phyloP scores from a whole-genome alignment of 1,284 basidiomycete species.

The Jaminaea rosea region DNA sequence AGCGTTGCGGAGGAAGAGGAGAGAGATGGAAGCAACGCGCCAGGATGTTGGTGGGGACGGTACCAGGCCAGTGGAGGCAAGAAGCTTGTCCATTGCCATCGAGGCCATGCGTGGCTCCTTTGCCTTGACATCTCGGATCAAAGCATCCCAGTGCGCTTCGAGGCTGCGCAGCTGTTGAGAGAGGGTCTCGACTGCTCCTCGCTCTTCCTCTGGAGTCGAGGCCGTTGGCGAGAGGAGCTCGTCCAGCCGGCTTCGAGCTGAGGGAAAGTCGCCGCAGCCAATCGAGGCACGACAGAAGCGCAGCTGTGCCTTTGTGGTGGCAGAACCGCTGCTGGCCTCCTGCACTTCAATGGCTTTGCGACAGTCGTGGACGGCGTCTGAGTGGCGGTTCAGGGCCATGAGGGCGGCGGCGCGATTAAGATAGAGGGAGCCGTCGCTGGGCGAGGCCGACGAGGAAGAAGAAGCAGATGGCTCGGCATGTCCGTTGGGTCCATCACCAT shows the following conservation, averaged over 20 bases:
- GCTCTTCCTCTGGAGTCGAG: slow-evolving; percentile 8
- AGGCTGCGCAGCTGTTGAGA: slow-evolving; percentile 17
- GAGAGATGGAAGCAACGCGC: slow-evolving; percentile 23
- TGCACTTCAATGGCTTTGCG: slow-evolving; percentile 64
- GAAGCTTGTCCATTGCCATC: slow-evolving; percentile 29
- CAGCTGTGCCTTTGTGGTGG: slow-evolving; percentile 27
- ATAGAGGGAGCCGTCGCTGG: background rate
- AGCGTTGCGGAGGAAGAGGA: background rate
- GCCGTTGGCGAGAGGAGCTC: slow-evolving; percentile 10
- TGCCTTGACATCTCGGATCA: slow-evolving; percentile 60
- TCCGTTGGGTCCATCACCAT: background rate
- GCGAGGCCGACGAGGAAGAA: background rate
- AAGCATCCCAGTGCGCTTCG: slow-evolving; percentile 15
- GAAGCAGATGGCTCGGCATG: background rate
- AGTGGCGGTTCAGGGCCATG: slow-evolving; percentile 70
- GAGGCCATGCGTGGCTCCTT: slow-evolving; percentile 51
- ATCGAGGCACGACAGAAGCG: slow-evolving; percentile 16
- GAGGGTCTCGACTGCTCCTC: background rate
- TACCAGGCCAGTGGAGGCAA: slow-evolving; percentile 25
- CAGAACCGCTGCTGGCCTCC: slow-evolving; percentile 12
- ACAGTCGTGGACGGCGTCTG: slow-evolving; percentile 65
- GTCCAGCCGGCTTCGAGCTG: background rate
- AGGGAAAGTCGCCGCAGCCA: slow-evolving; percentile 12
- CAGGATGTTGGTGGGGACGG: slow-evolving; percentile 21
- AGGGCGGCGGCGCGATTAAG: slow-evolving; percentile 72